A percentile compares a stretch with the other conserved stretches of the same genome.
Evolutionary conservation across 371 early-diverging fungal species (phyloP).

Genomic region (Mucor plumbeus): DNA sequence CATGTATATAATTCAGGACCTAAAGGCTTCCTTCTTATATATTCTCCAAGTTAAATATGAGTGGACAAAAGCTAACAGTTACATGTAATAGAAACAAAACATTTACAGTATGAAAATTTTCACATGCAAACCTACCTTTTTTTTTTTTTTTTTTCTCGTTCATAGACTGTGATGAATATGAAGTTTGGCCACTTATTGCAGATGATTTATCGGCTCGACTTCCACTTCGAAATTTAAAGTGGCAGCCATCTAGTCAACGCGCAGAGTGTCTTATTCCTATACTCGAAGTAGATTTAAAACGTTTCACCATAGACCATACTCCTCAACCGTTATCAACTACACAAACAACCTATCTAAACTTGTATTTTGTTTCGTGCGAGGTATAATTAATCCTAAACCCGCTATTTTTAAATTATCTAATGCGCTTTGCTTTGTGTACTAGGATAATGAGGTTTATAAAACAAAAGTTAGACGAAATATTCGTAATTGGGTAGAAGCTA

Average conservation of each 20-base stretch:
- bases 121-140: neutral
- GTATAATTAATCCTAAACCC: constrained; percentile 41
- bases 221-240: constrained; percentile 84
- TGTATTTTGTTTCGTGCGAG: constrained; percentile 85
- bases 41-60: constrained; percentile 13
- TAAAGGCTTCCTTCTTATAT: neutral
- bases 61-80: constrained; percentile 35
- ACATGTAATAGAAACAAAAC: constrained; percentile 27
- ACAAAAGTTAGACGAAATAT: constrained; percentile 74
- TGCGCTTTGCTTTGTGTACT: neutral
- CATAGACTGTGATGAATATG: constrained; percentile 77
- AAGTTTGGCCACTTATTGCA: constrained; percentile 76
- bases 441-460: constrained; percentile 89
- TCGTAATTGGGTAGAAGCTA: constrained; percentile 81
- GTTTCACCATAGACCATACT: constrained; percentile 59
- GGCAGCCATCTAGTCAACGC: constrained; percentile 79
- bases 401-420: neutral
- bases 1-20: neutral
- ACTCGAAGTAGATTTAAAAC: constrained; percentile 74
- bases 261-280: constrained; percentile 62
- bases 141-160: no score
- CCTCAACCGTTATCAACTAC: constrained; percentile 62
- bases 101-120: neutral
- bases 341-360: constrained; percentile 75
- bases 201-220: constrained; percentile 73